Percentiles rank a stretch among this genome's conserved stretches.
phyloP scores from a whole-genome alignment of 78 protist species.

The Dictyostelium firmibasis region DNA sequence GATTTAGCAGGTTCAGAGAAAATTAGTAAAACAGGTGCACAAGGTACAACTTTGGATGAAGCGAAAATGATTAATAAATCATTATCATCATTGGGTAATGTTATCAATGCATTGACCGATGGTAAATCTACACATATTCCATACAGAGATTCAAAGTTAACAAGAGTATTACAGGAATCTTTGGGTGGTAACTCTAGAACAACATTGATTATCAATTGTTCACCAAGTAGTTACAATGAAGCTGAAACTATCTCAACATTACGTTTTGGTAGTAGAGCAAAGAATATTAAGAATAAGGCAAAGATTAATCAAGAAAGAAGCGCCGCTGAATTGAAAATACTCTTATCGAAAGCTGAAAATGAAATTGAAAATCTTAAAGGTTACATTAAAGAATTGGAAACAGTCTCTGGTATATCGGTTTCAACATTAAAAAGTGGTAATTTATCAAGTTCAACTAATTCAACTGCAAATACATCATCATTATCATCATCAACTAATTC shows the following conservation, averaged over 20 bases:
- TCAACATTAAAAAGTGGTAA: not conserved
- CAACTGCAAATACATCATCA: not conserved
- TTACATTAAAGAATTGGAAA: conserved; percentile 48
- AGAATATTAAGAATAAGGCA: conserved; percentile 90
- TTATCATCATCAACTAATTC: not conserved
- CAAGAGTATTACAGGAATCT: conserved; percentile 93
- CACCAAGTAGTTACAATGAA: conserved; percentile 81
- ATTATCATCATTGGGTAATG: conserved; percentile 91
- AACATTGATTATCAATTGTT: conserved; percentile 84
- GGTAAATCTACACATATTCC: conserved; percentile 89
- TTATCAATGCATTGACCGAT: conserved; percentile 92
- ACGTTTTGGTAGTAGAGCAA: conserved; percentile 90
- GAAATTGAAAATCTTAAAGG: conserved; percentile 66
- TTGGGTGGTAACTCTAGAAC: conserved; percentile 95
- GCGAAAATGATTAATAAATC: conserved; percentile 94
- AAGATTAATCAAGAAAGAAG: conserved; percentile 84
- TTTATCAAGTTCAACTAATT: not conserved
- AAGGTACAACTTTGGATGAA: conserved; percentile 80
- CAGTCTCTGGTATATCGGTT: conserved; percentile 39
- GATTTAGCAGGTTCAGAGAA: conserved; percentile 97
- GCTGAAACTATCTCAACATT: conserved; percentile 88
- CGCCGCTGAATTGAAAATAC: conserved; percentile 77
- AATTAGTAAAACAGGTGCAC: conserved; percentile 91
- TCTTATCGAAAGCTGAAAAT: conserved; percentile 46
- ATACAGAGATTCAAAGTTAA: conserved; percentile 95